Base-by-base conservation (phyloP, 2,329 filamentous ascomycete species). In the Fusarium haematococcum region DNA sequence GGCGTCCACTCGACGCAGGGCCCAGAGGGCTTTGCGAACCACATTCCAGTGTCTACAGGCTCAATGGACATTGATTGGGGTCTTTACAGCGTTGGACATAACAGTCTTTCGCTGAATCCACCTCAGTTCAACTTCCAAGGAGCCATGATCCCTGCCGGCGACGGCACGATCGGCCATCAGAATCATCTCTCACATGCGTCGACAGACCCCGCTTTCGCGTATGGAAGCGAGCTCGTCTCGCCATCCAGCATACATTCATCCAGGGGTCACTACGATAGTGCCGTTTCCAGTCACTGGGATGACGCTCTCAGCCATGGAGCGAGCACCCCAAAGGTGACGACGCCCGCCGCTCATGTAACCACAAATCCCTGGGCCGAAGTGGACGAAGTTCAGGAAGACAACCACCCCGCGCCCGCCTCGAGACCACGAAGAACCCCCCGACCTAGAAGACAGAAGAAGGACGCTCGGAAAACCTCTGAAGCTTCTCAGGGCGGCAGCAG, bases 281-380 rank as follows among this genome's bases (percentile, higher is more conserved):
- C 60, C 25, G 64, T 70, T 23, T 59, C 70, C 41, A 63, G 52
- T 25, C 74, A 72, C 30, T 79, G 77, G 77, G 76, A 74, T 14
- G 77, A 78, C n/a, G 67, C 70, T 30, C 37, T 75, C 14, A 63
- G 71, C 20, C 77, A 77, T 50, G 77, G 75, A 11, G 60, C 61
- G 16, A 79, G 61, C 45, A 79, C 77, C 20, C 76, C 77, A 48
- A 79, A 75, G 48, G 75, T 72, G n/a, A 73, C 63, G 14, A 79
- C 77, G 3, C 77, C 77, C n/a, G 67, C 71, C 10, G 75, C 66
- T 10, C 68, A 71, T 56, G 54, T 75, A 33, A 54, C 69, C 16
- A 74, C 64, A 41, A 79, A 78, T 50, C 77, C 77, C 33, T 79
- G 77, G 77, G 74, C 70, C 25, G 77, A 79, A 56, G 67, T 70